Conservation (phyloP, 106 monocot genomes). For the Agapanthus africanus region DNA sequence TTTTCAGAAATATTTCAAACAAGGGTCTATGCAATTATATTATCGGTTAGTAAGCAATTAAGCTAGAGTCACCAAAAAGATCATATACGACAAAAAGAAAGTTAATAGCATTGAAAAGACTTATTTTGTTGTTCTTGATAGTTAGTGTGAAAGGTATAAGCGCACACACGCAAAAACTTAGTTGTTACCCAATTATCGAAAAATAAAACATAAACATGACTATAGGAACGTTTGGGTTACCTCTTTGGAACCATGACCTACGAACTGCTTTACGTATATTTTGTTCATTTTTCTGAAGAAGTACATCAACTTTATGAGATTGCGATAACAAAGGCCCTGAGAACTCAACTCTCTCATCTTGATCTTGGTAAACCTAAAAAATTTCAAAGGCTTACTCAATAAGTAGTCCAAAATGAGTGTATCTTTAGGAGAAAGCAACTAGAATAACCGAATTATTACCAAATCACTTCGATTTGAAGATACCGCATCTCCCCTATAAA, state of each 20-base stretch:
- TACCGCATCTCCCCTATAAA: constrained; percentile 20
- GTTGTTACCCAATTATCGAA: background rate
- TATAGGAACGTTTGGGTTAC: constrained; percentile 17
- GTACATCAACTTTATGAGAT: constrained; percentile 50
- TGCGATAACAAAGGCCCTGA: constrained; percentile 61
- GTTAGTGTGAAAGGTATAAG: background rate
- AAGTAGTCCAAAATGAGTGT: background rate
- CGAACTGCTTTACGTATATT: constrained; percentile 57
- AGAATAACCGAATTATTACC: constrained; percentile 24
- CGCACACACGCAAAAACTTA: background rate
- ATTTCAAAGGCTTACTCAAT: constrained; percentile 5
- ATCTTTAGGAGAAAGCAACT: background rate
- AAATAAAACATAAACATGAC: background rate
- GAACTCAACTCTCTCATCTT: constrained; percentile 57
- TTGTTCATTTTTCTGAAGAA: constrained; percentile 50
- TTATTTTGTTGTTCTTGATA: too few species aligned
- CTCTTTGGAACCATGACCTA: constrained; percentile 64
- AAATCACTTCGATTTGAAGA: constrained; percentile 24
- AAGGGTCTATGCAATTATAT: too few species aligned
- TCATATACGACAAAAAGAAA: too few species aligned
- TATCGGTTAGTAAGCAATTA: too few species aligned
- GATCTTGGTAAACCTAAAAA: constrained; percentile 31
- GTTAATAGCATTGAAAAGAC: too few species aligned
- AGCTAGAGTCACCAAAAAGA: too few species aligned
- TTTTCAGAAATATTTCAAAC: too few species aligned